Evolutionary conservation across 331 rosid species (phyloP).

Genomic region (Prunus yedoensis): DNA sequence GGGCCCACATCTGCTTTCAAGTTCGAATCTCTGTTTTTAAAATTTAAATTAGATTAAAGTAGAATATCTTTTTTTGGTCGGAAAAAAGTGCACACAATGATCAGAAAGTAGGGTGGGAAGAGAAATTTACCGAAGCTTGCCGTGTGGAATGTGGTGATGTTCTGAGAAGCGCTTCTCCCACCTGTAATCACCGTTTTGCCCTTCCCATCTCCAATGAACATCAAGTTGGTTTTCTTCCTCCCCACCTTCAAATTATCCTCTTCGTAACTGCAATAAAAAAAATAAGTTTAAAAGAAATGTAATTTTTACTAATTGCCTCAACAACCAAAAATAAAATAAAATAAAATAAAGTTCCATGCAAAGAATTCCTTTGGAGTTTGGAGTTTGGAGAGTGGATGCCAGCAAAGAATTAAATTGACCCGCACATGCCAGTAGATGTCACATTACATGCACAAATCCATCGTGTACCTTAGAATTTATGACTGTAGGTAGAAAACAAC

Average conservation of each 20-base stretch:
- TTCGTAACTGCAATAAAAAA: constrained; percentile 53
- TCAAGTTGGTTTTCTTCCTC: constrained; percentile 71
- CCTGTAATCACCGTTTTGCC: constrained; percentile 77
- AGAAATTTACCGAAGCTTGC: constrained; percentile 74
- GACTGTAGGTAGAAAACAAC: neutral
- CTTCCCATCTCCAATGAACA: constrained; percentile 91
- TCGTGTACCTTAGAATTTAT: neutral
- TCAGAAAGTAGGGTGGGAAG: neutral
- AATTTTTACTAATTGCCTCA: too few relatives aligned
- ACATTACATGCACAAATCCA: neutral
- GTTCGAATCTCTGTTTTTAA: fast-evolving
- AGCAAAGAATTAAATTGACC: neutral
- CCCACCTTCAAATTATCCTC: constrained; percentile 83
- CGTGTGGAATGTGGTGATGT: constrained; percentile 79
- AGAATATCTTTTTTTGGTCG: too few relatives aligned
- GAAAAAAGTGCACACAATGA: too few relatives aligned
- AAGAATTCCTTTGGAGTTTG: neutral
- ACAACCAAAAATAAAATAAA: neutral
- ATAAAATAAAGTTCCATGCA: neutral
- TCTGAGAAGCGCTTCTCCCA: constrained; percentile 29
- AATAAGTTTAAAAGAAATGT: neutral
- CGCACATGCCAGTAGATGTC: neutral
- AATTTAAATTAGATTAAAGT: too few relatives aligned
- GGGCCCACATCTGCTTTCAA: neutral
- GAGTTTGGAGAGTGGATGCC: neutral